Base-by-base conservation (phyloP, 2,329 filamentous ascomycete genomes). In the Hymenoscyphus infarciens region DNA sequence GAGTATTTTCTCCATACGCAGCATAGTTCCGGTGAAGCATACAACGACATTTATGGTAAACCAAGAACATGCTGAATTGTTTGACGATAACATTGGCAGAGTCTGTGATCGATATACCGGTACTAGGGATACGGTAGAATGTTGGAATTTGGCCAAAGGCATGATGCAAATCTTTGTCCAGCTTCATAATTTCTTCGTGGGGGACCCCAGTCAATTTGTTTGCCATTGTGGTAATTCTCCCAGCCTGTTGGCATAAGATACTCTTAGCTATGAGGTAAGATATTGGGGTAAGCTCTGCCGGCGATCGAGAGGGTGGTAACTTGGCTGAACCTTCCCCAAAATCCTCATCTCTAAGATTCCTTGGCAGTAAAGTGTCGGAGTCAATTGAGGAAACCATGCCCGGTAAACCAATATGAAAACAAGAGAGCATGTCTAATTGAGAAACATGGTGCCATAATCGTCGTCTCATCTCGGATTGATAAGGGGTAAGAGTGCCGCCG, bases 401-500 rank as follows among this genome's bases (percentile, higher is more conserved):
- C 2, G 88, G 88, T 60, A 91, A 77, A 1, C 87, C 87, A 64
- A 89, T 80, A 70, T 90, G 87, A 70, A 88, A 89, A 1, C 85
- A 83, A 29, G 87, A 84, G 3, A 90, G 74, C 2, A 87, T 74
- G 70, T 90, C 88, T 56, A 88, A 79, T 70, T 87, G 84, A 29
- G 78, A 73, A 2, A 80, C 78, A 65, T 84, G 76, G 66, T 81
- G 79, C 83, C 83, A 85, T 67, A 81, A 72, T 62, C 87, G 78
- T 39, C 86, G 79, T 64, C 87, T 80, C 82, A 89, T 92, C 77
- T 94, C 90, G 79, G 85, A 90, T 76, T 92, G 84, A 68, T 90
- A 92, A 5, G 88, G 86, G 1, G 86, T 83, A 49, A 94, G 82
- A 19, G 57, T 58, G 15, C 67, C 64, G 66, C 79, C 79, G 68